Base-by-base conservation (phyloP, 768 basidiomycete species). In the Dendrothele bispora region DNA sequence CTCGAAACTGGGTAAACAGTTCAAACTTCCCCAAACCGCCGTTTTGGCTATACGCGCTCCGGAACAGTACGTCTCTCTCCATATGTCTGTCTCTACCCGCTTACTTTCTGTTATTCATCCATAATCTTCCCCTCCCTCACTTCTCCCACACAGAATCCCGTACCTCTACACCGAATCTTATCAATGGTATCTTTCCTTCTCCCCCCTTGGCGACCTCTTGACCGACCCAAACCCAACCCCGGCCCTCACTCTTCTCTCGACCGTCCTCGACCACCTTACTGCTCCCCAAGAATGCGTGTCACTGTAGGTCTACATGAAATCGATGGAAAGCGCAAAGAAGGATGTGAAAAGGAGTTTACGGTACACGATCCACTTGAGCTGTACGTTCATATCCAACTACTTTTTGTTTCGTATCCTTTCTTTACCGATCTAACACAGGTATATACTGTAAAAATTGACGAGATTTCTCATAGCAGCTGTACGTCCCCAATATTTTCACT, bases 21-120 rank as follows among this genome's bases (percentile, higher is more conserved):
- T 97, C 39, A 88, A 82, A 54, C 78, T 97, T n/a, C 94, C 93
- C 0, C 92, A 95, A 62, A 95, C 94, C 0, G 91, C 92, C 2
- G 74, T 82, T 2, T 78, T 95, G n/a, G 78, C 89, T 1, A 61
- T 95, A 8, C 82, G 88, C 39, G 93, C 86, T 2, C 86, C 91
- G 15, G 79, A 86, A 57, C 82, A 79, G 86, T 90, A 65, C 54
- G n/a, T 49, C 5, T n/a, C 11, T 25, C 3, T 17, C 34, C n/a
- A 0, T 28, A 11, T 3, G 12, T 26, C 17, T 7, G n/a, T n/a
- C 26, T 43, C 26, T 5, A 8, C 18, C 21, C 42, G 2, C 42
- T 17, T 32, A 32, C 10, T n/a, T n/a, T 32, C 30, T 10, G 10
- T 32, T 10, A 32, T n/a, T 39, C 28, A 18, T 32, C 40, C 47